Base-by-base conservation (phyloP, 257 asterid genomes). In the Nicotiana undulata region DNA sequence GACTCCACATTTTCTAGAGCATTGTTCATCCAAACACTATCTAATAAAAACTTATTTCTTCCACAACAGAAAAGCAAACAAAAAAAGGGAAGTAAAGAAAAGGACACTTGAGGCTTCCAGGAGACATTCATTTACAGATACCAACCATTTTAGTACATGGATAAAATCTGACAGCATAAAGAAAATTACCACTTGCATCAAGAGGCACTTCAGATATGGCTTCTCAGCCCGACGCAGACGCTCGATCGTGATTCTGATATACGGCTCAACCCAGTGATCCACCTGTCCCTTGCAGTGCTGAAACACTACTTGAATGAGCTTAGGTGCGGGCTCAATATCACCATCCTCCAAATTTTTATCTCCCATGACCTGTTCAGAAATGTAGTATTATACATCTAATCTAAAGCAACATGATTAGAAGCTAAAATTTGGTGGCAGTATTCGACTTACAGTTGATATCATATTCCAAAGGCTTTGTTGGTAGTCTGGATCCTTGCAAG, bases 211-310 rank as follows among this genome's bases (percentile, higher is more conserved):
- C 56, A 96, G 80, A 80, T 87, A 84, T 51, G 93, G 90, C 83
- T 90, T 96, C 85, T 90, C 95, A 20, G 97, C 68, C 78, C 92
- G 97, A 31, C 90, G 91, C 67, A 96, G 86, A 60, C 99, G 98
- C 87, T 94, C 99, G 80, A 94, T 86, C 0, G 92, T 76, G 75
- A 94, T 84, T 83, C 95, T 86, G 66, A 96, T 79, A 85, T 96
- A 96, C 68, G 97, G 98, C 88, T 96, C 99, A 80, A 93, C 91
- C 99, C 98, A 96, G 34, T 89, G 98, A 88, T 96, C 99, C 46
- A 94, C 98, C 85, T 90, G 97, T 58, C 98, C 98, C 85, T 87
- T 88, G 90, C 99, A 96, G 88, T 96, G 92, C 81, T 96, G 94
- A 81, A 96, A 94, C 51, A 96, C 84, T 63, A 96, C 99, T 86